Percentiles rank a stretch among this genome's conserved stretches.
Conservation (phyloP, 169 alveolate species). For the Cryptosporidium felis region DNA sequence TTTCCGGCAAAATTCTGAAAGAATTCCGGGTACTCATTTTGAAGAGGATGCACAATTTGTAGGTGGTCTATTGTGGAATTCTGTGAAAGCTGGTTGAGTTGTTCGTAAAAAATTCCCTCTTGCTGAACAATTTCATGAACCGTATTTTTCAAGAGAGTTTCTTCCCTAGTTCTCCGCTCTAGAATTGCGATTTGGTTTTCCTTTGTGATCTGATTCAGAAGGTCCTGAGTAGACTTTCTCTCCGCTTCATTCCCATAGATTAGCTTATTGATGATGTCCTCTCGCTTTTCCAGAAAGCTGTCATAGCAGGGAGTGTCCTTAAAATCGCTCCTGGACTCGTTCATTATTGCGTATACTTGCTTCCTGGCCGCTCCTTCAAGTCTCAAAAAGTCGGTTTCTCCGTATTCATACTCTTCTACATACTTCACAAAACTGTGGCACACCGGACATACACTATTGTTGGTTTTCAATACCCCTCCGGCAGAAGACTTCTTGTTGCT, state of each 20-base stretch:
- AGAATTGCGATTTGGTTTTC: slow-evolving; percentile 51
- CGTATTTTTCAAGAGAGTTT: slow-evolving; percentile 19
- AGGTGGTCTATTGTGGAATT: slow-evolving; percentile 27
- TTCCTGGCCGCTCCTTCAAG: slow-evolving; percentile 20
- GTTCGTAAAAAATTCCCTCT: slow-evolving; percentile 61
- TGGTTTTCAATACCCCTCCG: neutral
- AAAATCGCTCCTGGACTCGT: slow-evolving; percentile 37
- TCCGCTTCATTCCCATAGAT: slow-evolving; percentile 42
- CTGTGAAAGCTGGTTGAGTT: slow-evolving; percentile 44
- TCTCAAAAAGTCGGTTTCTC: slow-evolving; percentile 46
- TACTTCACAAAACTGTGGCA: slow-evolving; percentile 34
- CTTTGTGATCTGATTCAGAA: slow-evolving; percentile 32
- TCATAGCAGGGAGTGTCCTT: slow-evolving; percentile 56
- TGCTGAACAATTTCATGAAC: slow-evolving; percentile 50
- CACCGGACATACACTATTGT: slow-evolving; percentile 25
- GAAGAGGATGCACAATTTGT: slow-evolving; percentile 61
- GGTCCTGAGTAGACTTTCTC: slow-evolving; percentile 19
- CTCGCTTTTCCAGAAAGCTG: slow-evolving; percentile 37
- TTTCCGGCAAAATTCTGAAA: slow-evolving; percentile 4
- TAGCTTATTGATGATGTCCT: slow-evolving; percentile 18
- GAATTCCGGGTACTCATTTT: slow-evolving; percentile 59
- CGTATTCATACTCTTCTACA: slow-evolving; percentile 38
- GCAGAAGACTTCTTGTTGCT: neutral
- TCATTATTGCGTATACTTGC: slow-evolving; percentile 39
- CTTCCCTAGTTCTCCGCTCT: slow-evolving; percentile 50